These are phyloP conservation scores for Neospermospora avenae DNA, from an alignment of 2,329 filamentous ascomycete genomes.

Conservation along the genomic window DNA sequence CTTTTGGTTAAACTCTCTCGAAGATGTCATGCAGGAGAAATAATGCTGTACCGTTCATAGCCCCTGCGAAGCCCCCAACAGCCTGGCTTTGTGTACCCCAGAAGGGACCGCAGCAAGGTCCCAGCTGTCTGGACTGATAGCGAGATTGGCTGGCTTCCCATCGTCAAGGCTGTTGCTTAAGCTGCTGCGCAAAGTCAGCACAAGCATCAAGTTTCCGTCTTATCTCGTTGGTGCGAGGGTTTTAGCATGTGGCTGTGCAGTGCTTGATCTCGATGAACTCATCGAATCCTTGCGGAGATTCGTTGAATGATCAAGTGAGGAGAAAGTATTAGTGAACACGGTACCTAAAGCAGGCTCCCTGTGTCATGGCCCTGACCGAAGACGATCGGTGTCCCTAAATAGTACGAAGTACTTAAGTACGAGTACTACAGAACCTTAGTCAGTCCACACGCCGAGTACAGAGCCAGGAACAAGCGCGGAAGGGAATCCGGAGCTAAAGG, in stretches of 20 bases:
- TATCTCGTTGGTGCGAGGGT: not conserved
- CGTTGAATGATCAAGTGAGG: too few relatives aligned
- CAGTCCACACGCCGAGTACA: not conserved
- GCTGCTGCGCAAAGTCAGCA: not conserved
- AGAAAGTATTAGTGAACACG: too few relatives aligned
- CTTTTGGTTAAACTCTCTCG: too few relatives aligned
- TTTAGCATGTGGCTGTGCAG: constrained; percentile 1
- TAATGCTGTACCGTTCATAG: not conserved
- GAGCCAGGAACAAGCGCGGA: not conserved
- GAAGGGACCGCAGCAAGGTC: not conserved
- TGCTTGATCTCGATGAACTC: constrained; percentile 6
- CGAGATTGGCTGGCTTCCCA: not conserved
- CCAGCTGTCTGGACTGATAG: constrained; percentile 1
- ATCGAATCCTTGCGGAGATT: not conserved
- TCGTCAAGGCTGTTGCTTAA: not conserved
- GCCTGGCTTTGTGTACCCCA: not conserved
- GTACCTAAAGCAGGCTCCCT: too few relatives aligned
- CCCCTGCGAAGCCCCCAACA: constrained; percentile 13
- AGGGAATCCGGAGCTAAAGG: not conserved
- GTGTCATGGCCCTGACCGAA: not conserved
- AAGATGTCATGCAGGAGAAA: not conserved
- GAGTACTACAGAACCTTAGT: too few relatives aligned
- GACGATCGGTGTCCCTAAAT: not conserved
- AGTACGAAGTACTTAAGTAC: not conserved
- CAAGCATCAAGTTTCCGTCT: not conserved